These are phyloP conservation scores for Penicilliopsis zonata DNA, from an alignment of 495 filamentous ascomycete species.

Conservation along the genomic window DNA sequence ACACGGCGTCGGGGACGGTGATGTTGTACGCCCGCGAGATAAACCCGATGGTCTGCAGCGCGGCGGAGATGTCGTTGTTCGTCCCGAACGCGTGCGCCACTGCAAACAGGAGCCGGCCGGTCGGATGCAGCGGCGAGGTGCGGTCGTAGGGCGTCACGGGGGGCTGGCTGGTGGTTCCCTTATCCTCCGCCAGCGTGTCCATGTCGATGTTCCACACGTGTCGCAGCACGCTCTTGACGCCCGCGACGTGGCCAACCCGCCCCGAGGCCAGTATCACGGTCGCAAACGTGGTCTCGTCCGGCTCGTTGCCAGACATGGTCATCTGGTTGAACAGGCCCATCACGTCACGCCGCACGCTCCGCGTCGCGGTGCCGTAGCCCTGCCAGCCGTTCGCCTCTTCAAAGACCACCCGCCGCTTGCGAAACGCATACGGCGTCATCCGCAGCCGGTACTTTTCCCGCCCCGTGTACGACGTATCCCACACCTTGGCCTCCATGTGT, in stretches of 20 bases:
- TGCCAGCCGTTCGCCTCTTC: conserved; percentile 13
- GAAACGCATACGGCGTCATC: conserved; percentile 23
- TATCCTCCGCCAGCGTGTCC: conserved; percentile 17
- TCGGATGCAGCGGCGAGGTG: conserved; percentile 44
- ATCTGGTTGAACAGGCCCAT: conserved; percentile 36
- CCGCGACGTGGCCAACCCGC: conserved; percentile 39
- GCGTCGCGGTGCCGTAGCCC: conserved; percentile 18
- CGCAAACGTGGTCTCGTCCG: conserved; percentile 44
- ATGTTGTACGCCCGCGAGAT: conserved; percentile 44
- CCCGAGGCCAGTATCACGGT: conserved; percentile 43
- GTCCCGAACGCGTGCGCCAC: conserved; percentile 47
- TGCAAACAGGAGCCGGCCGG: conserved; percentile 37
- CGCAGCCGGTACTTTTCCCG: conserved; percentile 25
- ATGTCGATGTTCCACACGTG: conserved; percentile 50
- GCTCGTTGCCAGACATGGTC: conserved; percentile 27
- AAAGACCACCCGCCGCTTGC: conserved; percentile 11
- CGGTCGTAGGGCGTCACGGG: conserved; percentile 18
- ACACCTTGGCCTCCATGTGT: conserved; percentile 36
- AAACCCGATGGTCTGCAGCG: conserved; percentile 41
- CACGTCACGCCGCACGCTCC: conserved; percentile 24
- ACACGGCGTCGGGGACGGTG: conserved; percentile 32
- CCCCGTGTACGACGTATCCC: conserved; percentile 25
- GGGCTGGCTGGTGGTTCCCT: conserved; percentile 12
- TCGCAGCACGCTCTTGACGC: conserved; percentile 35
- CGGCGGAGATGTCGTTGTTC: conserved; percentile 42